Conservation (phyloP, 257 asterid genomes). For the Nemophila menziesii region DNA sequence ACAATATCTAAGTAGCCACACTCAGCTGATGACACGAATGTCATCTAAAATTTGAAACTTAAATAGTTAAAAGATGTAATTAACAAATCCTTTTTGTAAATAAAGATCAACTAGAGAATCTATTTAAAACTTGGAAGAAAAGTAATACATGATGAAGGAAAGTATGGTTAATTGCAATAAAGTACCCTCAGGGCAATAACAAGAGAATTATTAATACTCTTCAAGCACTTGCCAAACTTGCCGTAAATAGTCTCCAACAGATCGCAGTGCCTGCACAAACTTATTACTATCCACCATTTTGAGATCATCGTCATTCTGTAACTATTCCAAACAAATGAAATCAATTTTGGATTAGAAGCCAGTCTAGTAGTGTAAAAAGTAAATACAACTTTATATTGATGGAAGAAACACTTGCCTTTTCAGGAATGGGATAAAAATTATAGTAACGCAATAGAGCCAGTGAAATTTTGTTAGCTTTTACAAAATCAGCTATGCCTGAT, state of each 20-base stretch:
- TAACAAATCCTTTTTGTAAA: too few relatives aligned
- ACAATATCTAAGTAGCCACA: too few relatives aligned
- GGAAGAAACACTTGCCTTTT: neutral
- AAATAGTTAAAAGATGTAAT: too few relatives aligned
- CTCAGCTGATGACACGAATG: too few relatives aligned
- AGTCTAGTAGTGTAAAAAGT: too few relatives aligned
- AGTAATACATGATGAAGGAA: too few relatives aligned
- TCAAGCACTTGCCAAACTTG: conserved; percentile 73
- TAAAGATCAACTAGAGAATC: too few relatives aligned
- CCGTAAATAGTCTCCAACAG: conserved; percentile 70
- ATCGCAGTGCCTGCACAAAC: conserved; percentile 94
- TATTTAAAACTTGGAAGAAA: too few relatives aligned
- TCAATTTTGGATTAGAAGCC: conserved; percentile 2
- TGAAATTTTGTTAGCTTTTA: conserved; percentile 68
- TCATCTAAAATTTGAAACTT: too few relatives aligned
- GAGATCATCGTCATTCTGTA: conserved; percentile 89
- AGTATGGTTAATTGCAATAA: neutral
- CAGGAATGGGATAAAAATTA: too few relatives aligned
- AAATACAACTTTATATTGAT: neutral
- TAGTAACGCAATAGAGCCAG: too few relatives aligned
- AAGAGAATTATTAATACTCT: conserved; percentile 56
- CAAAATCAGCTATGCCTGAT: conserved; percentile 77
- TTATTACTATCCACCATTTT: conserved; percentile 84
- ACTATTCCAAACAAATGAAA: neutral
- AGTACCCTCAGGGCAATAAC: conserved; percentile 86